Conservation (phyloP, 2,329 filamentous ascomycete species). For the Colletotrichum incanum region DNA sequence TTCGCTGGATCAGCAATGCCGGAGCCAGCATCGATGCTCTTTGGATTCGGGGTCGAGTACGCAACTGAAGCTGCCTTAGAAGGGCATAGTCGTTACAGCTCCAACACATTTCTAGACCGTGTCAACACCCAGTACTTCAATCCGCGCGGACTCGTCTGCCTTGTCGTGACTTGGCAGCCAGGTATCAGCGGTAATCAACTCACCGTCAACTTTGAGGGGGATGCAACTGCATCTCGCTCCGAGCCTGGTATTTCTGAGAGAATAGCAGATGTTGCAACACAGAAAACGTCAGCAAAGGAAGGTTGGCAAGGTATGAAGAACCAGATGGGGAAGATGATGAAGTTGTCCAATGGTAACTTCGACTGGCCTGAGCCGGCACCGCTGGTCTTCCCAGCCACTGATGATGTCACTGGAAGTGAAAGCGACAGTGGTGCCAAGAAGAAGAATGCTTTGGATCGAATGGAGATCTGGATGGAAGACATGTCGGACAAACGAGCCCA, state of each 20-base stretch:
- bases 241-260: neutral
- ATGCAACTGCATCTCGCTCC: accelerated
- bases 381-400: slow-evolving; percentile 60
- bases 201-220: slow-evolving; percentile 52
- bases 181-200: slow-evolving; percentile 48
- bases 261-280: neutral
- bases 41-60: slow-evolving; percentile 61
- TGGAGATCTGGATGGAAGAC: slow-evolving; percentile 44
- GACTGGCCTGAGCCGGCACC: slow-evolving; percentile 63
- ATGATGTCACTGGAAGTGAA: slow-evolving; percentile 4
- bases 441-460: slow-evolving; percentile 43
- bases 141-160: slow-evolving; percentile 66
- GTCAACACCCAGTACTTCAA: slow-evolving; percentile 72
- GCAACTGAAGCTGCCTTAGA: slow-evolving; percentile 59
- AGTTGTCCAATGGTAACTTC: slow-evolving; percentile 53
- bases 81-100: slow-evolving; percentile 56
- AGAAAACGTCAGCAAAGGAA: neutral
- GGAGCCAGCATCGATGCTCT: slow-evolving; percentile 57
- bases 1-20: slow-evolving; percentile 57
- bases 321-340: slow-evolving; percentile 32
- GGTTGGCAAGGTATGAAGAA: neutral
- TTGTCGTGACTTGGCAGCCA: slow-evolving; percentile 68
- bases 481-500: slow-evolving; percentile 46
- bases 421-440: slow-evolving; percentile 42
- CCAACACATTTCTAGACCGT: slow-evolving; percentile 69